These are phyloP conservation scores for Aureobasidium pullulans DNA, from an alignment of 2,329 filamentous ascomycete genomes.

Conservation along the genomic window DNA sequence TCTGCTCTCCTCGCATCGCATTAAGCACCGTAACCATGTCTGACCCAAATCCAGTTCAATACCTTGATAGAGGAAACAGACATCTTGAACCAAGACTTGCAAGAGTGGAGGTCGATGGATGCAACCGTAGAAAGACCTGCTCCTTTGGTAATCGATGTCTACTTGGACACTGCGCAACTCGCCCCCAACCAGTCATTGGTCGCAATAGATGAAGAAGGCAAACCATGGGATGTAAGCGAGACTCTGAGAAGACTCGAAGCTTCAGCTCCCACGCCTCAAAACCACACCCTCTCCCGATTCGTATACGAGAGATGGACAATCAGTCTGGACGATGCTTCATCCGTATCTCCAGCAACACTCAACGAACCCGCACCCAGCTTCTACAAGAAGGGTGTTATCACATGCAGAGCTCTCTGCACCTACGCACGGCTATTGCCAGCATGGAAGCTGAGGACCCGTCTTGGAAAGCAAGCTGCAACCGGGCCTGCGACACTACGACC, in stretches of 20 bases:
- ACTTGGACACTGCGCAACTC: constrained; percentile 61
- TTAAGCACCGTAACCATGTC: background rate
- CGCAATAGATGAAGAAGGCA: constrained; percentile 78
- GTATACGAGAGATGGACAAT: constrained; percentile 88
- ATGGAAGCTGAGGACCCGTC: constrained; percentile 73
- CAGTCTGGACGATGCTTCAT: constrained; percentile 60
- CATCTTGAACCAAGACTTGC: constrained; percentile 72
- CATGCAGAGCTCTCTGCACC: constrained; percentile 83
- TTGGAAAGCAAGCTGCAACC: constrained; percentile 61
- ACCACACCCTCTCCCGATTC: constrained; percentile 55
- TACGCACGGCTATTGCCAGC: constrained; percentile 75
- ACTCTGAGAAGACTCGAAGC: constrained; percentile 60
- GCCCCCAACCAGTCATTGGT: constrained; percentile 82
- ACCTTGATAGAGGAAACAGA: constrained; percentile 90
- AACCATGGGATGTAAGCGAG: constrained; percentile 86
- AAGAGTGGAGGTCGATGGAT: constrained; percentile 73
- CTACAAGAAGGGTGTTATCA: constrained; percentile 94
- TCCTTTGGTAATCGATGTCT: constrained; percentile 77
- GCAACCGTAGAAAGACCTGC: constrained; percentile 70
- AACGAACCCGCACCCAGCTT: constrained; percentile 67
- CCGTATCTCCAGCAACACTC: constrained; percentile 49
- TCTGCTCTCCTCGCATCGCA: background rate
- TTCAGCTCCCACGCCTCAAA: constrained; percentile 40
- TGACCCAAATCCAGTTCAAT: constrained; percentile 64
- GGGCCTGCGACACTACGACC: constrained; percentile 56